Evolutionary conservation across 768 basidiomycete genomes (phyloP).

Genomic region (Termitomyces eurrhizus): DNA sequence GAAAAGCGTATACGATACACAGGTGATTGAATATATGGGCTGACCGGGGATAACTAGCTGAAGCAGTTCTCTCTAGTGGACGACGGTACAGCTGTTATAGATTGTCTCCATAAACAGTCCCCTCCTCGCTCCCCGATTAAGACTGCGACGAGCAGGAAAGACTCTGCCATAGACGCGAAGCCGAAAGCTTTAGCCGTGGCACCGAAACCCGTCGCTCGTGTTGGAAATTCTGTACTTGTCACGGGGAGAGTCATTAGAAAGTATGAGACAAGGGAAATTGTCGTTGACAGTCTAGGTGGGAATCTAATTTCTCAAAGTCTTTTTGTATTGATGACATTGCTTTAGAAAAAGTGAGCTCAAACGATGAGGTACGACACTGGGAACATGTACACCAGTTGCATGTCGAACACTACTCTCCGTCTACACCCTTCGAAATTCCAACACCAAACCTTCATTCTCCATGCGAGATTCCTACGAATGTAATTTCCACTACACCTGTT

Average conservation of each 20-base stretch:
- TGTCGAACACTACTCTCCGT: conserved; percentile 42
- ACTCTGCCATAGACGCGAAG: conserved; percentile 4
- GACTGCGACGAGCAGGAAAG: conserved; percentile 12
- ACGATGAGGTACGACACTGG: conserved; percentile 62
- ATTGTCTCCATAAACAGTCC: conserved; percentile 49
- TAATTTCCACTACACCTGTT: conserved; percentile 1
- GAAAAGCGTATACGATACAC: conserved; percentile 61
- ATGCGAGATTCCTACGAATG: background rate
- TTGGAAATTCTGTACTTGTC: conserved; percentile 45
- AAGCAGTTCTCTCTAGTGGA: conserved; percentile 49
- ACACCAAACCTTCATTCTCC: conserved; percentile 7
- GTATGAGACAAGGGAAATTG: conserved; percentile 41
- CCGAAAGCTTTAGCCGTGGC: conserved; percentile 15
- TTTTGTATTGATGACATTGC: background rate
- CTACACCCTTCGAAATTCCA: conserved; percentile 51
- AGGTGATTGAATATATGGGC: conserved; percentile 30
- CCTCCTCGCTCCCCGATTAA: conserved; percentile 21
- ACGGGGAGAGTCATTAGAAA: conserved; percentile 41
- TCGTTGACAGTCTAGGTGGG: conserved; percentile 51
- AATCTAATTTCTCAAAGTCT: background rate
- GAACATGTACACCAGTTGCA: conserved; percentile 50
- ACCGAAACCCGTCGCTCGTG: conserved; percentile 32
- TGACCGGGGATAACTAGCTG: background rate
- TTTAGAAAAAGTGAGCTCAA: conserved; percentile 40
- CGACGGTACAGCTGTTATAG: conserved; percentile 71